These are phyloP conservation scores for Taphrina communis DNA, from an alignment of 1,139 yeast species.

Conservation along the genomic window DNA sequence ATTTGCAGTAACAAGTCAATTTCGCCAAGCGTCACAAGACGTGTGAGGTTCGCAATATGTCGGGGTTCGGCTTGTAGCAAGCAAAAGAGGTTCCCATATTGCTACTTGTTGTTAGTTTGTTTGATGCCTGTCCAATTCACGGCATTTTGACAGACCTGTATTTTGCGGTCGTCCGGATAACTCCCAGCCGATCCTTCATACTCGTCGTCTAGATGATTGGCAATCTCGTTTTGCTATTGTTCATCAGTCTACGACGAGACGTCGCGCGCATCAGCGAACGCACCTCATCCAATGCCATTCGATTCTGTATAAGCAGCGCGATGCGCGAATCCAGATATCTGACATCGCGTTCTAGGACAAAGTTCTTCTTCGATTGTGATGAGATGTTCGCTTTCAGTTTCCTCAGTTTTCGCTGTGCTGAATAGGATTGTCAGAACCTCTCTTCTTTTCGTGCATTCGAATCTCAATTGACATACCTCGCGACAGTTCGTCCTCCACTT, in stretches of 20 bases:
- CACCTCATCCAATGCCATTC: conserved; percentile 54
- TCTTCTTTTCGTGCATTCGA: neutral
- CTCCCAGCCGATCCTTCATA: conserved; percentile 44
- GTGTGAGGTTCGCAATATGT: conserved; percentile 53
- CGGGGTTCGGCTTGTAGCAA: conserved; percentile 55
- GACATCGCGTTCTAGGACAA: conserved; percentile 55
- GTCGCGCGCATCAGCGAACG: neutral
- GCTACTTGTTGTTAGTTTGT: conserved; percentile 41
- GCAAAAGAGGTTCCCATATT: conserved; percentile 54
- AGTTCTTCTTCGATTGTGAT: conserved; percentile 54
- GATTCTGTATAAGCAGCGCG: conserved; percentile 55
- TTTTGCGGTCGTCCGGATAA: conserved; percentile 46
- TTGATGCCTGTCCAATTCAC: no score
- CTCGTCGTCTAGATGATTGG: conserved; percentile 50
- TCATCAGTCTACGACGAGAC: neutral
- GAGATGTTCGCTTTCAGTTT: conserved; percentile 53
- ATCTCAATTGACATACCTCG: conserved; percentile 35
- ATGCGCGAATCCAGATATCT: conserved; percentile 55
- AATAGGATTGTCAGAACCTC: neutral
- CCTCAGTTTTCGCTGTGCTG: conserved; percentile 52
- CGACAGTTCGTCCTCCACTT: conserved; percentile 54
- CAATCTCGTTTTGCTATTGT: conserved; percentile 51
- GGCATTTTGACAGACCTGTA: conserved; percentile 35
- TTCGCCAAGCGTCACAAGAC: conserved; percentile 54
- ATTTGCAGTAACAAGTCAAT: conserved; percentile 55